Evolutionary conservation across 495 filamentous ascomycete genomes (phyloP).

Genomic region (Hypoxylon trugodes): DNA sequence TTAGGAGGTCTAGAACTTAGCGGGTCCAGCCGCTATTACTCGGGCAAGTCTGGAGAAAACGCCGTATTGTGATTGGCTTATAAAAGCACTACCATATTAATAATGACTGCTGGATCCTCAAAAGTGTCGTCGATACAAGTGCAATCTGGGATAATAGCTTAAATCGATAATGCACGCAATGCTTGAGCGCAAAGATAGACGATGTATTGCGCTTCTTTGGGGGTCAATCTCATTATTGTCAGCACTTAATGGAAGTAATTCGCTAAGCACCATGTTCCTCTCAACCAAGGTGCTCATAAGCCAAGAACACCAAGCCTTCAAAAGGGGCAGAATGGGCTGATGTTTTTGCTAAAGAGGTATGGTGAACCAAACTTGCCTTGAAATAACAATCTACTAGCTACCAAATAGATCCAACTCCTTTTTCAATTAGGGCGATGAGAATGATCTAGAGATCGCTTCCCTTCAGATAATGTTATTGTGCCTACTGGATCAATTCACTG

Average conservation of each 20-base stretch:
- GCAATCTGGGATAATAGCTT: background rate
- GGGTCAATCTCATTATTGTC: background rate
- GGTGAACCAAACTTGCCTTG: constrained; percentile 9
- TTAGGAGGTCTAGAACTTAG: constrained; percentile 23
- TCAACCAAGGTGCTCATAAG: constrained; percentile 9
- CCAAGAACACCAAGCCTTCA: constrained; percentile 34
- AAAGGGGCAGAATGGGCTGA: constrained; percentile 31
- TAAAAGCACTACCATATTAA: background rate
- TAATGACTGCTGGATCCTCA: background rate
- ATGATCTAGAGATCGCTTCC: no score
- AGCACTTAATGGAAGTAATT: background rate
- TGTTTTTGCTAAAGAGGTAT: constrained; percentile 12
- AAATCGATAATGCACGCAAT: background rate
- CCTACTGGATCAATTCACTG: no score
- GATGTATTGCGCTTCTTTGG: background rate
- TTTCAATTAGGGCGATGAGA: constrained; percentile 5
- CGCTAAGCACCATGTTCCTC: background rate
- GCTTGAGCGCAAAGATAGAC: background rate
- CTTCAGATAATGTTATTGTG: no score
- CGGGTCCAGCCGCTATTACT: background rate
- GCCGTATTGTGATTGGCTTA: constrained; percentile 16
- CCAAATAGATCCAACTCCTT: background rate
- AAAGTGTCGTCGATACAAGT: background rate
- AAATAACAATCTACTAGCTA: background rate
- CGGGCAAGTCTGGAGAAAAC: constrained; percentile 25